Conservation (phyloP, 805 yeast genomes). For the Candida endomychidarum region DNA sequence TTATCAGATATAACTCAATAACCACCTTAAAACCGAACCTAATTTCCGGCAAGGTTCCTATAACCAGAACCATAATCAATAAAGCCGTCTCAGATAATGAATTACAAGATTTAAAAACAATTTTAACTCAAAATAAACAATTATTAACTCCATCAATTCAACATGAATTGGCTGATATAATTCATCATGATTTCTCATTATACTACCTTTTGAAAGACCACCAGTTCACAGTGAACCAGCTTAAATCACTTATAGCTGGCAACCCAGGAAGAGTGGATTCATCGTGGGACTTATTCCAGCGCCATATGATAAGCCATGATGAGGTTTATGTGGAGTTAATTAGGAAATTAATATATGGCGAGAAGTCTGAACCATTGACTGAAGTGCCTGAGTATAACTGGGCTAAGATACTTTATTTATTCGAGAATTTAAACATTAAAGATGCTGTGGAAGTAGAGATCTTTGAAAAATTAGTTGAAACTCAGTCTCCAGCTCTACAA, state of each 20-base stretch:
- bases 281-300: slow-evolving; percentile 48
- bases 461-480: slow-evolving; percentile 10
- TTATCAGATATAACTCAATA: slow-evolving; percentile 14
- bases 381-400: slow-evolving; percentile 12
- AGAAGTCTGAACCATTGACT: slow-evolving; percentile 15
- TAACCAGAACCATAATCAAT: slow-evolving; percentile 10
- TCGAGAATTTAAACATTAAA: slow-evolving; percentile 1
- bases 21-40: slow-evolving; percentile 8
- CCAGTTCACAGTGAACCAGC: slow-evolving; percentile 16
- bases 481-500: neutral
- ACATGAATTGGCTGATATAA: slow-evolving; percentile 19
- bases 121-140: slow-evolving; percentile 13
- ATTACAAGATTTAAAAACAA: slow-evolving; percentile 14
- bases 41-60: slow-evolving; percentile 8
- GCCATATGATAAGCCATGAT: slow-evolving; percentile 21
- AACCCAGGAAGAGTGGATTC: slow-evolving; percentile 56
- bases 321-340: slow-evolving; percentile 28
- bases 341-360: slow-evolving; percentile 39
- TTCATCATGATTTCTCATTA: slow-evolving; percentile 27
- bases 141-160: slow-evolving; percentile 13
- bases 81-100: slow-evolving; percentile 13
- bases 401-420: slow-evolving; percentile 14
- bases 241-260: slow-evolving; percentile 29
- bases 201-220: slow-evolving; percentile 24
- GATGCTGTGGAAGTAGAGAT: neutral